These are phyloP conservation scores for Kalanchoe fedtschenkoi DNA, from an alignment of 164 flowering plant species.

Conservation along the genomic window DNA sequence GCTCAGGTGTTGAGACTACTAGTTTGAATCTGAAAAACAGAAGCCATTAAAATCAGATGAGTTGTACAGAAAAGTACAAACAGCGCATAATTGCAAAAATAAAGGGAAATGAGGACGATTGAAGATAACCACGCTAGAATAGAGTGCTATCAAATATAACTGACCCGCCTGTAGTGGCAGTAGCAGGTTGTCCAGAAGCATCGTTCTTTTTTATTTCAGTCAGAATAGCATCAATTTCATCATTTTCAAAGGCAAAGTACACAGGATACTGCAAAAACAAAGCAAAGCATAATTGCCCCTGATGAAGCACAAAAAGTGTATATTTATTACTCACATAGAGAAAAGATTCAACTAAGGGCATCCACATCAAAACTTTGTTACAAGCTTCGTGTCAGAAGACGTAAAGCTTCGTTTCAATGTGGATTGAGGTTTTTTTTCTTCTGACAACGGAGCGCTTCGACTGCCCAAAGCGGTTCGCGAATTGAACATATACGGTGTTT, in stretches of 20 bases:
- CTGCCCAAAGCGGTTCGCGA: too few species aligned
- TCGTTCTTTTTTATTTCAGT: constrained; percentile 73
- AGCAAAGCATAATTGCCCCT: neutral
- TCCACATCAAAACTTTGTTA: too few species aligned
- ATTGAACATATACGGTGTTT: too few species aligned
- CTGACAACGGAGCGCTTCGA: too few species aligned
- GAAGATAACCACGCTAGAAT: neutral
- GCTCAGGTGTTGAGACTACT: constrained; percentile 69
- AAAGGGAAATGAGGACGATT: neutral
- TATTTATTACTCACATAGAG: too few species aligned
- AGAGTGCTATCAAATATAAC: constrained; percentile 14
- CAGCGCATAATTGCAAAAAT: neutral
- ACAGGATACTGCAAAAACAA: constrained; percentile 76
- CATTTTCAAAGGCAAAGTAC: constrained; percentile 90
- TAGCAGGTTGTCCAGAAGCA: constrained; percentile 84
- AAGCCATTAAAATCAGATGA: constrained; percentile 5
- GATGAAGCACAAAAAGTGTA: neutral
- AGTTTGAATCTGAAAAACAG: constrained; percentile 69
- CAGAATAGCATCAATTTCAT: constrained; percentile 55
- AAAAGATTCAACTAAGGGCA: too few species aligned
- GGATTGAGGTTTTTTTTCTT: too few species aligned
- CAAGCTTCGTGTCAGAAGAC: too few species aligned
- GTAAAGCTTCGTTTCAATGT: too few species aligned
- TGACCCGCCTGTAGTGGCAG: constrained; percentile 98
- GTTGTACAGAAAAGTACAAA: neutral